Evolutionary conservation across 2,329 filamentous ascomycete species (phyloP).

Genomic region (Chlorencoelia australis): DNA sequence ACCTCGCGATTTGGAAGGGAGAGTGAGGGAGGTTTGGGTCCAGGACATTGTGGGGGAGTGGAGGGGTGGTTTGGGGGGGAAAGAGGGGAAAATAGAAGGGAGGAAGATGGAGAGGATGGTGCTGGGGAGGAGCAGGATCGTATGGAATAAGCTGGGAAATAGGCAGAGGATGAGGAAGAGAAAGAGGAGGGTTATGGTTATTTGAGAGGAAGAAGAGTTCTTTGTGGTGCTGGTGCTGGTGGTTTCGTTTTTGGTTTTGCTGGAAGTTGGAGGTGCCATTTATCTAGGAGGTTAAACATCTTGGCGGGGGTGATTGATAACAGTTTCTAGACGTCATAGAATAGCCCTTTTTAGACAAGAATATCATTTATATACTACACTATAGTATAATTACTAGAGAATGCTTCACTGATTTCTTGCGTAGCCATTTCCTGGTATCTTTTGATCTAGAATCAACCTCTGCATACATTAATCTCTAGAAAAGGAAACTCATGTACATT

Average conservation of each 20-base stretch:
- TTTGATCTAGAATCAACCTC: no score
- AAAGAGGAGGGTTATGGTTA: conserved; percentile 34
- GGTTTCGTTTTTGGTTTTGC: conserved; percentile 6
- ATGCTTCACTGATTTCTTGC: no score
- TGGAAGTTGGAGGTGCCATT: conserved; percentile 7
- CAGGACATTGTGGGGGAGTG: no score
- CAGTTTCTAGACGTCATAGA: no score
- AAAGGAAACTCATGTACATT: no score
- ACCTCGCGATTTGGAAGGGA: conserved; percentile 68
- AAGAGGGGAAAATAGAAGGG: conserved; percentile 33
- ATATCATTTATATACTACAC: no score
- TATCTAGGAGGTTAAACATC: not conserved
- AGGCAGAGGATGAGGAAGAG: conserved; percentile 40
- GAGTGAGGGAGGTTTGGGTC: conserved; percentile 75
- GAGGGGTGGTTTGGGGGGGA: conserved; percentile 17
- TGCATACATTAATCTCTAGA: no score
- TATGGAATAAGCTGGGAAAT: conserved; percentile 44
- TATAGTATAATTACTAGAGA: no score
- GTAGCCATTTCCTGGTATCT: no score
- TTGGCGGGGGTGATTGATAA: no score
- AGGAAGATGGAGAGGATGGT: conserved; percentile 4
- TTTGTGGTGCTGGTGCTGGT: conserved; percentile 9
- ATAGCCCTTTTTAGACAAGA: no score
- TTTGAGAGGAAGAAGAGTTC: conserved; percentile 20
- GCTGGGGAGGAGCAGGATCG: conserved; percentile 30